These are phyloP conservation scores for Mycena kentingensis DNA, from an alignment of 768 basidiomycete species.

Conservation along the genomic window DNA sequence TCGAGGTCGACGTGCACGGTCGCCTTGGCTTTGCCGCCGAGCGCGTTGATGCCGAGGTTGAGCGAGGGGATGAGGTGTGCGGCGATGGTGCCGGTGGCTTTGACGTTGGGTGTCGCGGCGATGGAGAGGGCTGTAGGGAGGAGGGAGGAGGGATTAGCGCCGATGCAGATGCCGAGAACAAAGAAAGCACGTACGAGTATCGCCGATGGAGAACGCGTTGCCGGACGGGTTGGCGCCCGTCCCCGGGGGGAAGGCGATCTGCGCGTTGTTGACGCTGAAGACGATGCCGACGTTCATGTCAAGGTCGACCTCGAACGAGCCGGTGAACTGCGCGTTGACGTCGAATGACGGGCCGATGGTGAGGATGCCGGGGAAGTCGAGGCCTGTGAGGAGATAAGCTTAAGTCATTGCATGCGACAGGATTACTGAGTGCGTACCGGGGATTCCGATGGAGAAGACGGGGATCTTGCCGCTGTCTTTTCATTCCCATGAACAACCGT, in stretches of 20 bases:
- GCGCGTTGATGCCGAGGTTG: slow-evolving; percentile 28
- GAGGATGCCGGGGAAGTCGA: neutral
- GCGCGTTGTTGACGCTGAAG: neutral
- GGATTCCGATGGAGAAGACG: neutral
- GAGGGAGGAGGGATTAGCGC: neutral
- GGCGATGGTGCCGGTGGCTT: slow-evolving; percentile 24
- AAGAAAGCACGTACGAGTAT: slow-evolving; percentile 4
- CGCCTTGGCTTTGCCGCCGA: slow-evolving; percentile 16
- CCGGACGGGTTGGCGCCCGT: neutral
- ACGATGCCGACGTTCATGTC: neutral
- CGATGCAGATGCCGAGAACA: neutral
- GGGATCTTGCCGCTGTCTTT: neutral
- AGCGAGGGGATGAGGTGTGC: slow-evolving; percentile 32
- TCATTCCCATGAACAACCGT: neutral
- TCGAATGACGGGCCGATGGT: neutral
- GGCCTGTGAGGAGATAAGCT: neutral
- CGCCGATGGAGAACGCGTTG: slow-evolving; percentile 3
- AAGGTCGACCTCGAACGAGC: neutral
- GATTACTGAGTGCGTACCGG: neutral
- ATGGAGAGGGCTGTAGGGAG: slow-evolving; percentile 21
- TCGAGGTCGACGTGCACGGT: slow-evolving; percentile 25
- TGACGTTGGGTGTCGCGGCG: slow-evolving; percentile 27
- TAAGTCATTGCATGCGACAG: neutral
- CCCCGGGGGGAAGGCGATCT: slow-evolving; percentile 1
- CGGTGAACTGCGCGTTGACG: neutral